phyloP scores from a whole-genome alignment of 2,329 filamentous ascomycete species.

The Furcasterigmium furcatum region DNA sequence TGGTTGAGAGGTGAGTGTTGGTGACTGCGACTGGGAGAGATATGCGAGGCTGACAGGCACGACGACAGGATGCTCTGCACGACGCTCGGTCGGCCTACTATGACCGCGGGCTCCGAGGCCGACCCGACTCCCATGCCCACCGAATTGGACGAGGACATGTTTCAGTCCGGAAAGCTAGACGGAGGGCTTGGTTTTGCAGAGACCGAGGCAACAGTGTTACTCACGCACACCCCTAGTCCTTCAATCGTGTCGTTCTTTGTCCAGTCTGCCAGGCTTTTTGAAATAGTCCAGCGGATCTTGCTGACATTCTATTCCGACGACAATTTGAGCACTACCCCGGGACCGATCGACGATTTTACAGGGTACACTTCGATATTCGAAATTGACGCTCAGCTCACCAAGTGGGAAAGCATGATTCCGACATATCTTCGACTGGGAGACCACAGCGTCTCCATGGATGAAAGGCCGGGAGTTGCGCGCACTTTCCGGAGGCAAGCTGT shows the following conservation, averaged over 20 bases:
- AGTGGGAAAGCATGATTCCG: background rate
- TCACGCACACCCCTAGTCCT: no score
- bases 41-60: background rate
- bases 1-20: background rate
- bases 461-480: background rate
- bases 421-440: background rate
- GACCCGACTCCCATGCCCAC: background rate
- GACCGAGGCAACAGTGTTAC: no score
- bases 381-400: background rate
- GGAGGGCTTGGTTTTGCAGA: no score
- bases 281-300: background rate
- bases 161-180: background rate
- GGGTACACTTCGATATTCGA: background rate
- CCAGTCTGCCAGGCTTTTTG: background rate
- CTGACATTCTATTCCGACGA: background rate
- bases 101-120: background rate
- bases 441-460: background rate
- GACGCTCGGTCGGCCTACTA: background rate
- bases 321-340: background rate
- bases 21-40: background rate
- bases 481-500: background rate
- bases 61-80: background rate
- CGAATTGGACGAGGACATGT: background rate
- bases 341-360: background rate
- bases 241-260: background rate